Conservation (phyloP, 129 eudicot species). For the Centrapalus pauciflorus region DNA sequence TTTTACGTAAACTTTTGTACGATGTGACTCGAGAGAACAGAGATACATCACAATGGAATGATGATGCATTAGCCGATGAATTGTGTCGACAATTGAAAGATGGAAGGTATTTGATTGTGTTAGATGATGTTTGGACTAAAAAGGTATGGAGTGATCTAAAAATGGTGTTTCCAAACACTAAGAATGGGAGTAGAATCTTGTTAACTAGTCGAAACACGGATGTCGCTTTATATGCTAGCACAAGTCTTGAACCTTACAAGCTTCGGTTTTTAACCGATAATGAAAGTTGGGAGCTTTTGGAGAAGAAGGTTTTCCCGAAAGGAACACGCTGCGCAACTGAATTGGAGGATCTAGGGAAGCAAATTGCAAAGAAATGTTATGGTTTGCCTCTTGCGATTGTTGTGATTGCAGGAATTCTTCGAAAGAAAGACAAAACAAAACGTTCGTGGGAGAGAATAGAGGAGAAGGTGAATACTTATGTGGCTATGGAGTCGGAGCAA, state of each 20-base stretch:
- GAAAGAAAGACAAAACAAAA: constrained; percentile 28
- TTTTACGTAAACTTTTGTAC: constrained; percentile 19
- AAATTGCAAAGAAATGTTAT: constrained; percentile 32
- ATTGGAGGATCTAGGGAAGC: constrained; percentile 21
- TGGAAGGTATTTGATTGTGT: constrained; percentile 34
- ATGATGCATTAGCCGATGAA: constrained; percentile 10
- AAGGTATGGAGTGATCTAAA: constrained; percentile 33
- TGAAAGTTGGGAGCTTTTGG: constrained; percentile 47
- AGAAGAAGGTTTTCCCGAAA: constrained; percentile 33
- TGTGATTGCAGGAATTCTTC: constrained; percentile 40
- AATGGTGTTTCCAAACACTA: constrained; percentile 29
- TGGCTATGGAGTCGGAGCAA: constrained; percentile 39
- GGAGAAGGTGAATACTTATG: constrained; percentile 32
- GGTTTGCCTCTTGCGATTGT: constrained; percentile 49
- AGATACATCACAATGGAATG: constrained; percentile 14
- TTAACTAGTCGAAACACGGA: constrained; percentile 32
- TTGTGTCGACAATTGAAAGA: constrained; percentile 12
- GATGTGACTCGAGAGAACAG: constrained; percentile 4
- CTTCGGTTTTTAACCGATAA: constrained; percentile 28
- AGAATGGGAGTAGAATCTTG: constrained; percentile 30
- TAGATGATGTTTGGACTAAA: constrained; percentile 42
- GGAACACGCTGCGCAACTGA: constrained; percentile 32
- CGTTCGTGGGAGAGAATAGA: constrained; percentile 43
- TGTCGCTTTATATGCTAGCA: constrained; percentile 22
- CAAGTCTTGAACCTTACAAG: constrained; percentile 15